phyloP scores from a whole-genome alignment of 352 stramenopile species.

The Phytophthora kernoviae region DNA sequence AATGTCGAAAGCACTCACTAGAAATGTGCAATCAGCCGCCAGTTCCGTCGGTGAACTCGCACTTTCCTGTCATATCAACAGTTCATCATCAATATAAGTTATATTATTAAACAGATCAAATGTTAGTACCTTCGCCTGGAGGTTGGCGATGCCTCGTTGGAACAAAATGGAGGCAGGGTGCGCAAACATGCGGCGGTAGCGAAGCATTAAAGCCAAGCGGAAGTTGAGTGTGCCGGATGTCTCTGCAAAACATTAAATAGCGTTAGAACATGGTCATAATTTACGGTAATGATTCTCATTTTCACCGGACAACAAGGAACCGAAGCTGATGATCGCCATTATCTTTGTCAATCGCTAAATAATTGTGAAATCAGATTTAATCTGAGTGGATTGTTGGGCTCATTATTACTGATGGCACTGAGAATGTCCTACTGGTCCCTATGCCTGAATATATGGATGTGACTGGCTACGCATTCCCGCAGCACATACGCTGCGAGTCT shows the following conservation, averaged over 20 bases:
- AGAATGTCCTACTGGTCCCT: no score
- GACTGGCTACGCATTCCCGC: no score
- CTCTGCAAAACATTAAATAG: conserved; percentile 32
- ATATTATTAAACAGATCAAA: no score
- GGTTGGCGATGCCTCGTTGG: conserved; percentile 86
- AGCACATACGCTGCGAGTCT: no score
- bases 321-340: conserved; percentile 91
- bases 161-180: conserved; percentile 95
- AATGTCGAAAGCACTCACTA: conserved; percentile 78
- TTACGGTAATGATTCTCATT: background rate
- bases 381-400: no score
- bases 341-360: conserved; percentile 21
- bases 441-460: no score
- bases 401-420: no score
- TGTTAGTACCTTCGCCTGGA: conserved; percentile 71
- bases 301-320: conserved; percentile 86
- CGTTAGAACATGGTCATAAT: background rate
- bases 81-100: no score
- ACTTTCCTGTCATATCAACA: conserved; percentile 69
- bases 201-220: conserved; percentile 77
- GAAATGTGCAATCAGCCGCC: conserved; percentile 54
- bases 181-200: conserved; percentile 91
- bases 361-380: conserved; percentile 17
- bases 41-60: conserved; percentile 85
- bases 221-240: conserved; percentile 90